Base-by-base conservation (phyloP, 2,329 filamentous ascomycete genomes). In the Trichoderma asperellum region DNA sequence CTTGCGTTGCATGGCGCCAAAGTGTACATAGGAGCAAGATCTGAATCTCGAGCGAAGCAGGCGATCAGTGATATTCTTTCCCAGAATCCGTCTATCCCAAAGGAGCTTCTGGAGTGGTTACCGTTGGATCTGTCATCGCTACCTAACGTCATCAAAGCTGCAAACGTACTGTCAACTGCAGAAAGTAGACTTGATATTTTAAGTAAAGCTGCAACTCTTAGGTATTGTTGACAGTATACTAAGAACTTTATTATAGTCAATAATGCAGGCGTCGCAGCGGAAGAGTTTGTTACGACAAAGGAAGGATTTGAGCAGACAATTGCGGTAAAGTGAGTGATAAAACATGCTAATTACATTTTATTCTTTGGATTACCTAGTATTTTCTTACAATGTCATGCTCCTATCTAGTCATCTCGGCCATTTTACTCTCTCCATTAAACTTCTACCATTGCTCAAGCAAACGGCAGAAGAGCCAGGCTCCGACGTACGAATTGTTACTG, bases 321-420 rank as follows among this genome's bases (percentile, higher is more conserved):
- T 8, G 60, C 47, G 12, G 60, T 63, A 16, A 53, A 63, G 60
- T 37, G 5, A 63, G 60, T 55, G 4, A 11, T 21, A 21, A 21
- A 49, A 6, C 10, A 6, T 12, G 21, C n/a, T 24, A 12, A 11
- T 49, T 49, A 4, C 1, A 12, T 49, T 5, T 49, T 14, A 1
- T 49, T 5, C 10, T 21, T 21, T 21, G n/a, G 8, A 21, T 47
- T 49, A 8, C 4, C 0, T 11, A 24, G 10, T 49, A 6, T 24
- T 24, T 49, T 4, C 7, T 49, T 12, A 24, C 47, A 12, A 24
- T 11, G 5, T 5, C 5, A 24, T 24, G 11, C 2, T 14, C 7
- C 12, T n/a, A 10, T 63, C 3, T 37, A 63, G 60, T 14, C 60
- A 63, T 21, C 49, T 63, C 8, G 60, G 60, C n/a, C 60, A 63